Evolutionary conservation across 169 alveolate genomes (phyloP), one percentile per base, ranked within the genome.

Genomic region (Eimeria praecox): DNA sequence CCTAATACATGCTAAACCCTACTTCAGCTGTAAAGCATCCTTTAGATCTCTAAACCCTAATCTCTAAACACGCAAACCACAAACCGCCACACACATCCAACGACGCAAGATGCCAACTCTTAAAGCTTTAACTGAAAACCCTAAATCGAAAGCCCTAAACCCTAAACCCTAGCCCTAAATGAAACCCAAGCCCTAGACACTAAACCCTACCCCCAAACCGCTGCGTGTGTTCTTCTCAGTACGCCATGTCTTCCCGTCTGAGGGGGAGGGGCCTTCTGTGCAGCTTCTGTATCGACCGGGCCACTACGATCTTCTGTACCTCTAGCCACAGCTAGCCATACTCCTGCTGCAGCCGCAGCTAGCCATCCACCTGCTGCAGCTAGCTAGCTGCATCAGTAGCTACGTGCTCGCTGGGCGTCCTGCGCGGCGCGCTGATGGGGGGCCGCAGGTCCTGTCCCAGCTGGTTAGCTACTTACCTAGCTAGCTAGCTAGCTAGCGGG

Each of bases 271-370:
- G 3, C 90, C 95, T 14, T 33, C 86, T 0, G 82, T 94, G 33
- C 83, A 83, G 56, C 90, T 94, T 59, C 93, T 94, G 9, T 94
- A 94, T 75, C 94, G 96, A 64, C 96, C 96, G 0, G 96, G 96
- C 4, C 96, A 94, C 71, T 94, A 94, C 46, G 96, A 94, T 78
- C 64, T 94, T 35, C 69, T 94, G 33, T 92, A 52, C 77, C 33
- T 56, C 66, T 56, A 56, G 66, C 66, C 14, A 52, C 14, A 14
- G 59, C 59, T 49, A 22, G 24, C 59, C 14, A 80, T n/a, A n/a
- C n/a, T n/a, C n/a, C n/a, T n/a, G 90, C 38, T 18, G 87, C 14
- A 52, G 59, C 6, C 66, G n/a, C 38, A 62, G 73, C 73, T 62
- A 62, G 73, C 73, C 27, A 62, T 38, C 66, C 4, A 18, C 66